Conservation (phyloP, 225 moss, liverwort and hornwort genomes). For the Takakia lepidozioides region DNA sequence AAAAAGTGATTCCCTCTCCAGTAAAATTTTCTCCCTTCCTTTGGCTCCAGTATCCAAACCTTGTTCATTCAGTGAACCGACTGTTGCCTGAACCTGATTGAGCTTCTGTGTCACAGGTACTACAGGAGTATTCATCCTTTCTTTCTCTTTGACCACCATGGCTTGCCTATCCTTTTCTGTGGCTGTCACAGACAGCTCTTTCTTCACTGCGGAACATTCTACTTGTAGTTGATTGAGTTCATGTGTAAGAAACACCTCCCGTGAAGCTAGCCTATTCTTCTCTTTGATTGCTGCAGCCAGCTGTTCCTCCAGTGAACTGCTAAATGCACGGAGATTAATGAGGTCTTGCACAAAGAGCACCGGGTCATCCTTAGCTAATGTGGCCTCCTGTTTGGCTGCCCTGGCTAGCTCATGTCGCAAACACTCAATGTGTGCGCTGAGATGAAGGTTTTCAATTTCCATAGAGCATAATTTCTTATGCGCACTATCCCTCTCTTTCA, state of each 20-base stretch:
- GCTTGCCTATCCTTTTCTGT: constrained; percentile 11
- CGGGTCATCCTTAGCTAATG: constrained; percentile 6
- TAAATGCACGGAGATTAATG: constrained; percentile 27
- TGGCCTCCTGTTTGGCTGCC: neutral
- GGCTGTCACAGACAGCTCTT: neutral
- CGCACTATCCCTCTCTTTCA: constrained; percentile 41
- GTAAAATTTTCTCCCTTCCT: no score
- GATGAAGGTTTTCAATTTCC: constrained; percentile 31
- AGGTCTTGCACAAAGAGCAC: constrained; percentile 40
- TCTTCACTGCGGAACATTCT: constrained; percentile 5
- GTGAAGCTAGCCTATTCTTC: constrained; percentile 15
- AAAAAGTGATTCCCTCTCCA: no score
- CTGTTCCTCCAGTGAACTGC: constrained; percentile 24
- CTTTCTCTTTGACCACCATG: constrained; percentile 9
- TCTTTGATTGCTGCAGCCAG: constrained; percentile 11
- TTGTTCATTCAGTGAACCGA: no score
- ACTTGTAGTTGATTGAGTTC: constrained; percentile 17
- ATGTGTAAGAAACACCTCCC: constrained; percentile 9
- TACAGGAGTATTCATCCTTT: constrained; percentile 9
- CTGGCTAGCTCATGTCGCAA: constrained; percentile 15
- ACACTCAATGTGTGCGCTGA: constrained; percentile 23
- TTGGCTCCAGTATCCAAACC: no score
- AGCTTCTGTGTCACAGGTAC: no score
- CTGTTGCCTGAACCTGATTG: no score
- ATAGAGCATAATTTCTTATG: constrained; percentile 24